phyloP scores from a whole-genome alignment of 129 eudicot genomes.

The Saposhnikovia divaricata region DNA sequence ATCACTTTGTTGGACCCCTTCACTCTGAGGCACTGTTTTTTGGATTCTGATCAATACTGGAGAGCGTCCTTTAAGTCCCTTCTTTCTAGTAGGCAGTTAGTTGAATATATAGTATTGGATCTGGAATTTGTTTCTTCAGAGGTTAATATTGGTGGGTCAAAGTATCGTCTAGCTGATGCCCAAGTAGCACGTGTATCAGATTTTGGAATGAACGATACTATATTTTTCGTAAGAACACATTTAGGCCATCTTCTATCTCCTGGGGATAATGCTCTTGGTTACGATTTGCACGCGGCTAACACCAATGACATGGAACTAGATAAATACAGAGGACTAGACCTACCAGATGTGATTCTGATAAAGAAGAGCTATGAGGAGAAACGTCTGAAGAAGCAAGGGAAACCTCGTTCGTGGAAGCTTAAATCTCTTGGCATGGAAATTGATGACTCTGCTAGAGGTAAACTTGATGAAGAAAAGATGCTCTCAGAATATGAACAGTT shows the following conservation, averaged over 20 bases:
- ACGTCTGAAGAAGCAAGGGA: conserved; percentile 6
- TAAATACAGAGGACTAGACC: conserved; percentile 18
- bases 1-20: conserved; percentile 13
- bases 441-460: conserved; percentile 17
- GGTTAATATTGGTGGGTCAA: conserved; percentile 8
- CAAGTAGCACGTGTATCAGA: conserved; percentile 13
- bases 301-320: conserved; percentile 23
- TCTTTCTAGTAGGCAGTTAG: conserved; percentile 12
- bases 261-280: conserved; percentile 14
- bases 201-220: conserved; percentile 9
- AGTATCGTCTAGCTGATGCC: conserved; percentile 12
- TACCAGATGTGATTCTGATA: conserved; percentile 18
- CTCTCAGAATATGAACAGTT: conserved; percentile 1
- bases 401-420: conserved; percentile 21
- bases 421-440: conserved; percentile 25
- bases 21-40: conserved; percentile 7
- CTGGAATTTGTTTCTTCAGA: conserved; percentile 2
- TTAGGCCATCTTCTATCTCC: conserved; percentile 12
- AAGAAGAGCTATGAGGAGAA: conserved; percentile 13
- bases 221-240: conserved; percentile 8
- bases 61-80: conserved; percentile 8
- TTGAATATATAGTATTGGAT: conserved; percentile 10
- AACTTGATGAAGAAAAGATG: conserved; percentile 6
- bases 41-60: conserved; percentile 8
- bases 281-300: conserved; percentile 20